Base-by-base conservation (phyloP, 1,284 basidiomycete species). In the Papiliotrema flavescens region DNA sequence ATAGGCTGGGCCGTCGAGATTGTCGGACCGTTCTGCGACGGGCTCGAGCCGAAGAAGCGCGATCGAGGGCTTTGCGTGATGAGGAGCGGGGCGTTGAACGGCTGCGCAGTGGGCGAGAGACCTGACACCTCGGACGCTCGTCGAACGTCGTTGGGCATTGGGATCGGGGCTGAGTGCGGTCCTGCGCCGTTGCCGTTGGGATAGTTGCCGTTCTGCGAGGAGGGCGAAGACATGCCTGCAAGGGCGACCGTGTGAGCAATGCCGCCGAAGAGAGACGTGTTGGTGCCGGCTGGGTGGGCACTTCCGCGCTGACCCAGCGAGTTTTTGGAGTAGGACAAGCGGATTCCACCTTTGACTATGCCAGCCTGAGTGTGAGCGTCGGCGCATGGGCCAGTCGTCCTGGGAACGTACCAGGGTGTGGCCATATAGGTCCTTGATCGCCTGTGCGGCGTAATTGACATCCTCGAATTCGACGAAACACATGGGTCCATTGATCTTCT, bases 401-500 rank as follows among this genome's bases (percentile, higher is more conserved):
- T n/a, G n/a, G n/a, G 19, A 2, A 47, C 71, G 61, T 52, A 71
- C 71, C 37, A 98, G 80, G 11, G 85, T 90, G 70, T 94, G 83
- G n/a, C 94, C 95, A 60, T 95, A 93, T 55, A 97, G 80, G 47
- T 94, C 89, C 58, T 86, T 84, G 72, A 98, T 81, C 15, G 93
- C 90, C 72, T 84, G 85, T 3, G 89, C 85, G 2, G 94, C 95
- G 66, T 81, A 85, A 11, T 81, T 77, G 22, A 97, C 91, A 71
- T 93, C 91, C 60, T 95, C 90, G 65, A 97, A 98, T 87, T 93
- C 90, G 47, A 93, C 90, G 74, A 97, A 96, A 75, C 93, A 97
- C 94, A 96, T 96, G 3, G 93, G 92, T 1, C 93, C 91, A 64
- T 93, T 94, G 70, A 84, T 89, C 80, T 98, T 98, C 72, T 95